Percentiles rank a stretch among this genome's conserved stretches.
Evolutionary conservation across 148 eudicot genomes (phyloP).

Genomic region (Camellia granthamiana): DNA sequence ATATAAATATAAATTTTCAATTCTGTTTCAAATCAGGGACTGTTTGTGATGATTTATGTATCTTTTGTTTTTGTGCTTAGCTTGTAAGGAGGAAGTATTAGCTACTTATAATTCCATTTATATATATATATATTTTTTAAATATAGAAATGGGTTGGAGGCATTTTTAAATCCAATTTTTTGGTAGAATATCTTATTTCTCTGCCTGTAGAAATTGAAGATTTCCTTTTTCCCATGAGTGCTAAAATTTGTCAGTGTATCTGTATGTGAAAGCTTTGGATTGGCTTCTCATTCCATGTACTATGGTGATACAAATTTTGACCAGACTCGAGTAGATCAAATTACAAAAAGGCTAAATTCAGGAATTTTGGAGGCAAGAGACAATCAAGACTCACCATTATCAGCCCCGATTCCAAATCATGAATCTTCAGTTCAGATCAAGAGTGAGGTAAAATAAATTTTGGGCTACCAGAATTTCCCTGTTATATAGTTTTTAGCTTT

Average conservation of each 20-base stretch:
- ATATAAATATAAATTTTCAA: background rate
- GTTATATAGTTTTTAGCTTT: background rate
- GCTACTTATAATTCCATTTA: background rate
- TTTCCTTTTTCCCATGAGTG: conserved; percentile 30
- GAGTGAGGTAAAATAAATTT: conserved; percentile 41
- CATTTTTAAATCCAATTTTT: conserved; percentile 26
- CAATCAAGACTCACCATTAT: conserved; percentile 29
- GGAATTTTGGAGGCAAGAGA: conserved; percentile 44
- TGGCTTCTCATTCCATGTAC: conserved; percentile 32
- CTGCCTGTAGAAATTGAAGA: conserved; percentile 16
- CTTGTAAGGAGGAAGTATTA: background rate
- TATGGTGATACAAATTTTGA: conserved; percentile 67
- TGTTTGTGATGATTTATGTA: background rate
- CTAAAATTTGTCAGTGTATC: conserved; percentile 36
- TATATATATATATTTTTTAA: background rate
- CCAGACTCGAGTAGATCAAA: conserved; percentile 95
- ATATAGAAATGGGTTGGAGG: conserved; percentile 23
- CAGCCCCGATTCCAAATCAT: conserved; percentile 28
- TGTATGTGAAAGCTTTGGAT: conserved; percentile 57
- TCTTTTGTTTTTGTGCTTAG: background rate
- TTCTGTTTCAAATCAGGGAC: background rate
- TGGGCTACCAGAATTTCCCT: background rate
- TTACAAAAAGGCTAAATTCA: conserved; percentile 54
- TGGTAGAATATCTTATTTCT: conserved; percentile 21
- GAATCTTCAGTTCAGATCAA: conserved; percentile 32